Conservation (phyloP, 2,329 filamentous ascomycete species). For the Exophiala spinifera region DNA sequence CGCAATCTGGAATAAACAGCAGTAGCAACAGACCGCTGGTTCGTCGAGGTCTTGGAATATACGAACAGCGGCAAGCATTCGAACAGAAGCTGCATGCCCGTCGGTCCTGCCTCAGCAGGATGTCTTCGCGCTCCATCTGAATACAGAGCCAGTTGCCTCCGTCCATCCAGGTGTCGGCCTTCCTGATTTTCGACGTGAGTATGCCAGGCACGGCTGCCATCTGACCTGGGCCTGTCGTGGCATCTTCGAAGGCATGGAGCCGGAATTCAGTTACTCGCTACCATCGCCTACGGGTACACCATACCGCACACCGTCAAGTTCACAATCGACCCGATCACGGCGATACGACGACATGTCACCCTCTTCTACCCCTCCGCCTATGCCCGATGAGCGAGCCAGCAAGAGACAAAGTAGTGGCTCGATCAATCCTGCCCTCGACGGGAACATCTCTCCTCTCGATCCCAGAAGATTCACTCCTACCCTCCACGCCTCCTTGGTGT, state of each 20-base stretch:
- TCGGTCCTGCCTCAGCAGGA: neutral
- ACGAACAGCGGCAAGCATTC: neutral
- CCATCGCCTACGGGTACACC: constrained; percentile 70
- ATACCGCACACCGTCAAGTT: constrained; percentile 60
- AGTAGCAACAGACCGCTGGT: neutral
- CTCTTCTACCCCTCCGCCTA: constrained; percentile 54
- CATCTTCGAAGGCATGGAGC: constrained; percentile 19
- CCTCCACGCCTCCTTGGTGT: constrained; percentile 87
- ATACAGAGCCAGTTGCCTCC: neutral
- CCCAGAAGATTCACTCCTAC: constrained; percentile 92
- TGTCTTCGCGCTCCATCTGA: neutral
- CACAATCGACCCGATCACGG: constrained; percentile 61
- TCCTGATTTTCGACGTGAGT: constrained; percentile 2
- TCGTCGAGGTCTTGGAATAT: neutral
- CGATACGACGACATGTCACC: constrained; percentile 54
- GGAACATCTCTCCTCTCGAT: constrained; percentile 73
- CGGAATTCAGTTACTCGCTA: constrained; percentile 53
- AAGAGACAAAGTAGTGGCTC: constrained; percentile 38
- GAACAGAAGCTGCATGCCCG: neutral
- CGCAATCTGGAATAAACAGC: constrained; percentile 6
- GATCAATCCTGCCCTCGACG: constrained; percentile 48
- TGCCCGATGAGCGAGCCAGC: constrained; percentile 43
- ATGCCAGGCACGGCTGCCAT: constrained; percentile 5
- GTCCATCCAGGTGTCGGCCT: no score
- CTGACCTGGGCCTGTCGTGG: constrained; percentile 8